A percentile compares a stretch with the other conserved stretches of the same genome.
Conservation (phyloP, 192 early-diverging fungal species). For the Martensiomyces pterosporus region DNA sequence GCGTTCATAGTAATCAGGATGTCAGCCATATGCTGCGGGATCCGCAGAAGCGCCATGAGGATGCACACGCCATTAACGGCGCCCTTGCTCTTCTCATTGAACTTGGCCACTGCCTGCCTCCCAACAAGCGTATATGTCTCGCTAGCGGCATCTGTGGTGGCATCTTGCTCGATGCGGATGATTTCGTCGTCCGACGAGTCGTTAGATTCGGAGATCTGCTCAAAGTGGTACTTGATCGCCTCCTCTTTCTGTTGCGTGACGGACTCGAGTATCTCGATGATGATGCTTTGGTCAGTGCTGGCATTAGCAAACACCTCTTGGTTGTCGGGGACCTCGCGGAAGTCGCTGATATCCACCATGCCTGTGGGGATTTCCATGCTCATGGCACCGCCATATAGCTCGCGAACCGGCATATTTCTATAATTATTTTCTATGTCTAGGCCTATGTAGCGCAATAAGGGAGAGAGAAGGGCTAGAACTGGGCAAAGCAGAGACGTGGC, state of each 20-base stretch:
- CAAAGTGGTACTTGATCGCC: constrained; percentile 67
- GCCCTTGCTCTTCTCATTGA: constrained; percentile 57
- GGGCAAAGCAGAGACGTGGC: not conserved
- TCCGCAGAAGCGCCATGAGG: constrained; percentile 66
- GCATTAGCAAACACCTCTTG: constrained; percentile 86
- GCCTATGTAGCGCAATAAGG: too few species aligned
- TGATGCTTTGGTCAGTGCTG: constrained; percentile 71
- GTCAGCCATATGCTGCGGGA: constrained; percentile 67
- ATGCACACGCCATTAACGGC: constrained; percentile 62
- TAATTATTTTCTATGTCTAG: too few species aligned
- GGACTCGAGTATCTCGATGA: constrained; percentile 81
- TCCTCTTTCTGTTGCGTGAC: constrained; percentile 50
- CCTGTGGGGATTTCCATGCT: constrained; percentile 53
- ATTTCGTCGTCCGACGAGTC: constrained; percentile 54
- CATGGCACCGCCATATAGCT: constrained; percentile 72
- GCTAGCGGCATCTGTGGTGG: constrained; percentile 37
- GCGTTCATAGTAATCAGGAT: constrained; percentile 74
- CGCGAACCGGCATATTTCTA: constrained; percentile 8
- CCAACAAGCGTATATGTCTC: constrained; percentile 55
- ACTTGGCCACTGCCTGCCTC: constrained; percentile 71
- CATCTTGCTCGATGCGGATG: too few species aligned
- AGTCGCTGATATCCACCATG: constrained; percentile 63
- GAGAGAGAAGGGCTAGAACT: not conserved
- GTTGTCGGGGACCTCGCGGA: constrained; percentile 82
- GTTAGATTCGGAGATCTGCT: constrained; percentile 74